Conservation (phyloP, 768 basidiomycete species). For the Xerocomellus chrysenteron region DNA sequence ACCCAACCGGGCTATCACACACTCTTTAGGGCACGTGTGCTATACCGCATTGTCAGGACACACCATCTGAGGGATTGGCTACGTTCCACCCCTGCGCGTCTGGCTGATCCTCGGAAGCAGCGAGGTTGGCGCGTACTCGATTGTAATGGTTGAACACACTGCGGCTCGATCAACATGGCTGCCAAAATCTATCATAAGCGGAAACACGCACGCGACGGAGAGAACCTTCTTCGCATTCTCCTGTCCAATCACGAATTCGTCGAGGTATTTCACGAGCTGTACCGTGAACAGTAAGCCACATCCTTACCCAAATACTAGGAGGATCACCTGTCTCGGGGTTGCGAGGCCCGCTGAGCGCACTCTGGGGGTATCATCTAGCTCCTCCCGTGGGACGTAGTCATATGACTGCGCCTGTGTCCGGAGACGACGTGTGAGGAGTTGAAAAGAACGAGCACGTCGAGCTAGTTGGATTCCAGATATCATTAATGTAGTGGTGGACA, state of each 20-base stretch:
- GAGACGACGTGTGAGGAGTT: constrained; percentile 36
- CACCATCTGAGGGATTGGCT: constrained; percentile 28
- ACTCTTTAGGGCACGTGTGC: background rate
- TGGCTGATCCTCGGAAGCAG: constrained; percentile 43
- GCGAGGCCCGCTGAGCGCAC: constrained; percentile 49
- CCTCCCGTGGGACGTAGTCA: constrained; percentile 38
- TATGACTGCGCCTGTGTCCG: constrained; percentile 58
- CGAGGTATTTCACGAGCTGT: constrained; percentile 81
- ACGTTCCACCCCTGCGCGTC: constrained; percentile 30
- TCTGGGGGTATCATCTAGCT: constrained; percentile 32
- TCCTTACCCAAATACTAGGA: background rate
- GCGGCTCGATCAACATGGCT: constrained; percentile 2
- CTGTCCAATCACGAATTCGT: constrained; percentile 90
- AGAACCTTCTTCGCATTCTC: constrained; percentile 91
- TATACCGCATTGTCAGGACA: constrained; percentile 6
- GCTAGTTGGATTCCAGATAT: constrained; percentile 17
- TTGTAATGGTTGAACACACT: constrained; percentile 97
- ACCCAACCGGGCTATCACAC: constrained; percentile 34
- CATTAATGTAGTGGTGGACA: constrained; percentile 3
- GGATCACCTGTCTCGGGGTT: constrained; percentile 54
- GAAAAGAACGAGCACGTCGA: constrained; percentile 30
- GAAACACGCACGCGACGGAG: constrained; percentile 79
- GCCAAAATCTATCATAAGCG: background rate
- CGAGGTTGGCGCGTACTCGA: constrained; percentile 73
- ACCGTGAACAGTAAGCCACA: constrained; percentile 8